A percentile compares a stretch with the other conserved stretches of the same genome.
phyloP scores from a whole-genome alignment of 345 rosid species.

The Brassica cretica region DNA sequence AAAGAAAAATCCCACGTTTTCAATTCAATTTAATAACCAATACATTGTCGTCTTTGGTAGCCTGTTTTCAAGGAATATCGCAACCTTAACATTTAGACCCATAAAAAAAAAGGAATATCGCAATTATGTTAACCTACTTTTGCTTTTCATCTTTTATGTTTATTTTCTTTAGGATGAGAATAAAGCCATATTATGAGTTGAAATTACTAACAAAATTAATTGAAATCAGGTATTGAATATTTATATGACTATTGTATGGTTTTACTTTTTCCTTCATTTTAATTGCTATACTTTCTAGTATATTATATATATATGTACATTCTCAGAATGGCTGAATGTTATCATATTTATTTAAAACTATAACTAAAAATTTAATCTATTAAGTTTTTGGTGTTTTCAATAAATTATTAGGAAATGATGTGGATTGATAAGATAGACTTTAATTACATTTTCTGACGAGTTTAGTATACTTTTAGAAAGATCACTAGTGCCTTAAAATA shows the following conservation, averaged over 20 bases:
- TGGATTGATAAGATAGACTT: background rate
- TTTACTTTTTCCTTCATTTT: background rate
- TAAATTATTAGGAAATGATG: background rate
- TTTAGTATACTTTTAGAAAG: background rate
- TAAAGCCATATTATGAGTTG: background rate
- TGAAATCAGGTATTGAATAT: background rate
- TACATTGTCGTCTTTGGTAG: background rate
- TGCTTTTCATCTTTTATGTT: background rate
- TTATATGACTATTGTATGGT: background rate
- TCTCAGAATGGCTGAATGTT: background rate
- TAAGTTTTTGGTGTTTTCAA: background rate
- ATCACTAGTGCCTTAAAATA: background rate
- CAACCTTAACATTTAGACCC: background rate
- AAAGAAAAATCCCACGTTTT: constrained; percentile 21
- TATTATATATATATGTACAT: background rate
- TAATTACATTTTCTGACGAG: background rate
- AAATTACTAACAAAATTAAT: background rate
- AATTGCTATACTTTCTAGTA: background rate
- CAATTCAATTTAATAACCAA: constrained; percentile 16
- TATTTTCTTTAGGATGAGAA: background rate
- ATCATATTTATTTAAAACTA: background rate
- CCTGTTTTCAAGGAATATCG: constrained; percentile 4
- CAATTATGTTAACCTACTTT: background rate
- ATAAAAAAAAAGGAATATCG: too few species aligned
- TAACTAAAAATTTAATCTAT: background rate